A percentile compares a stretch with the other conserved stretches of the same genome.
Evolutionary conservation across 2,329 filamentous ascomycete species (phyloP).

Genomic region (Cercospora janseana): DNA sequence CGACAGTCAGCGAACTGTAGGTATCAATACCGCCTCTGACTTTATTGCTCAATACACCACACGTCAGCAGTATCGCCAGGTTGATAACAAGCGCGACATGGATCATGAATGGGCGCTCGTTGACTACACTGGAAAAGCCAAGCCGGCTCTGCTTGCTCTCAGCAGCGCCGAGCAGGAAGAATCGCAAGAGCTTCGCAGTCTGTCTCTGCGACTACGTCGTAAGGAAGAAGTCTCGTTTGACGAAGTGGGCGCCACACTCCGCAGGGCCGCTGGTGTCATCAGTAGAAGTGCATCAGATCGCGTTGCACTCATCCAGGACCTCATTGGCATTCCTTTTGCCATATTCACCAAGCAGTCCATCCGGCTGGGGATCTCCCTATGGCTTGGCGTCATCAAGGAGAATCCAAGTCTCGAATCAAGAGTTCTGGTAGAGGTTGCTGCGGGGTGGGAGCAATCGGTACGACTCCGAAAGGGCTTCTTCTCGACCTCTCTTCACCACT

Average conservation of each 20-base stretch:
- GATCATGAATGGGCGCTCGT: constrained; percentile 36
- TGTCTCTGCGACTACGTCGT: constrained; percentile 68
- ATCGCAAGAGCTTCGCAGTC: constrained; percentile 62
- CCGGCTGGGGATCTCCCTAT: constrained; percentile 90
- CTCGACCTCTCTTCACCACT: constrained; percentile 66
- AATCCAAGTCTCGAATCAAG: constrained; percentile 85
- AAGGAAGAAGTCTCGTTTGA: constrained; percentile 68
- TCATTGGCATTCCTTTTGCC: constrained; percentile 89
- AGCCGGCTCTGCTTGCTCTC: constrained; percentile 14
- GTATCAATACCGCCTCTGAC: constrained; percentile 89
- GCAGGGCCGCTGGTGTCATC: constrained; percentile 79
- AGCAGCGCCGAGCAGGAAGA: constrained; percentile 44
- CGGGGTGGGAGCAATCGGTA: constrained; percentile 86
- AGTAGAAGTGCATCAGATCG: constrained; percentile 75
- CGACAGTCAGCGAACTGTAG: constrained; percentile 68
- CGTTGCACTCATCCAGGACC: constrained; percentile 75
- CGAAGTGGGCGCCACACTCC: constrained; percentile 77
- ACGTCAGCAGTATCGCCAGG: constrained; percentile 89
- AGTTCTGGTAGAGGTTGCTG: constrained; percentile 79
- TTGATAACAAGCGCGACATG: constrained; percentile 56
- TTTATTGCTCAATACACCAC: constrained; percentile 97
- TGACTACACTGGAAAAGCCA: constrained; percentile 31
- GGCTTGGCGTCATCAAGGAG: constrained; percentile 96
- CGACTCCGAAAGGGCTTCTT: constrained; percentile 78
- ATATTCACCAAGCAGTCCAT: constrained; percentile 95